Percentiles rank a stretch among this genome's conserved stretches.
phyloP scores from a whole-genome alignment of 768 basidiomycete genomes.

The Cyclocybe cylindracea region DNA sequence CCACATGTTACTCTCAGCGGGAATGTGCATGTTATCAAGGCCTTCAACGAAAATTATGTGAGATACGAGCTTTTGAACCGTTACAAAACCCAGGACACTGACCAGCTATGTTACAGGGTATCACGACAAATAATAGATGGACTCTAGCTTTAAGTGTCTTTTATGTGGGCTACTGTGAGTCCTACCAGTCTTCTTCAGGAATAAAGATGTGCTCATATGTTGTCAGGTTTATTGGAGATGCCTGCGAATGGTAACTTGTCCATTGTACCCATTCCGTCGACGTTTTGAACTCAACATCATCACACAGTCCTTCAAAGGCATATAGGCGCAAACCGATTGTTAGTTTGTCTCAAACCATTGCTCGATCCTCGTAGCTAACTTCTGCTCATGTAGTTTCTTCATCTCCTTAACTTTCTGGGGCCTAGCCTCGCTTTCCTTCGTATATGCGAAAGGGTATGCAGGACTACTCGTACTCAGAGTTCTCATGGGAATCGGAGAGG shows the following conservation, averaged over 20 bases:
- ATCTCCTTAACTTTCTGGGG: constrained; percentile 56
- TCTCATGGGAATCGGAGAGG: constrained; percentile 60
- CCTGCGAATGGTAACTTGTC: constrained; percentile 48
- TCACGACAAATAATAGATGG: constrained; percentile 56
- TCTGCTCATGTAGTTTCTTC: constrained; percentile 44
- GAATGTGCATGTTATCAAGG: constrained; percentile 53
- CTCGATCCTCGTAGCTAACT: not conserved
- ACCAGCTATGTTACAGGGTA: constrained; percentile 32
- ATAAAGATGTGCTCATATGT: not conserved
- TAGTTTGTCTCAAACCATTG: constrained; percentile 7
- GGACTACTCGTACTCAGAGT: constrained; percentile 54
- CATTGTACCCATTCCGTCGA: not conserved
- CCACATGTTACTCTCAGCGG: constrained; percentile 32
- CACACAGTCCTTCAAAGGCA: constrained; percentile 51
- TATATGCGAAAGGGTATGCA: constrained; percentile 56
- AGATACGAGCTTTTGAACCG: constrained; percentile 5
- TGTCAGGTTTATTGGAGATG: constrained; percentile 53
- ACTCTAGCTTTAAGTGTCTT: constrained; percentile 58
- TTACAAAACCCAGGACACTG: not conserved
- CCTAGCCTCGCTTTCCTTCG: constrained; percentile 49
- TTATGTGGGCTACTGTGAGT: constrained; percentile 59
- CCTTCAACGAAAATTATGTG: constrained; percentile 56
- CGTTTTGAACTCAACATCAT: not conserved
- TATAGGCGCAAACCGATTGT: constrained; percentile 63
- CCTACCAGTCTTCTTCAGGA: not conserved